A percentile compares a stretch with the other conserved stretches of the same genome.
These are phyloP conservation scores for Sugiyamaella novakii DNA, from an alignment of 1,139 yeast species.

Conservation along the genomic window DNA sequence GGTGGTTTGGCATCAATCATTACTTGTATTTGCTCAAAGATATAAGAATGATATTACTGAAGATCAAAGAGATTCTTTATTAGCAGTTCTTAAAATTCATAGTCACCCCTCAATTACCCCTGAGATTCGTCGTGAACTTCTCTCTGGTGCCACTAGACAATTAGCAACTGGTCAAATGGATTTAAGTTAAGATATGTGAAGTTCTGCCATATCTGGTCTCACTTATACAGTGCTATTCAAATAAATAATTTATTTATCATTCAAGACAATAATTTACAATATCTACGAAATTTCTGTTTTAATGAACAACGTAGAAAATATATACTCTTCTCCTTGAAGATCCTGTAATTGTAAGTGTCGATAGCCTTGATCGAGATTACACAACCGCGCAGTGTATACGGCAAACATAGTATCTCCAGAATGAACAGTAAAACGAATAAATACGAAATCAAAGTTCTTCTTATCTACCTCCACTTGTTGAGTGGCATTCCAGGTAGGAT, in stretches of 20 bases:
- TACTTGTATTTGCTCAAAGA: slow-evolving; percentile 90
- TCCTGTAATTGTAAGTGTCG: slow-evolving; percentile 79
- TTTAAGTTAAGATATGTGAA: slow-evolving; percentile 17
- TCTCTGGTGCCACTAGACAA: slow-evolving; percentile 70
- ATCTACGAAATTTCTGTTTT: slow-evolving; percentile 32
- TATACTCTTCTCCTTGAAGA: slow-evolving; percentile 74
- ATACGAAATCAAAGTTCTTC: slow-evolving; percentile 49
- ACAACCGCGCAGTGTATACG: slow-evolving; percentile 52
- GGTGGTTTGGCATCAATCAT: slow-evolving; percentile 96
- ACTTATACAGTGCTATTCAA: too few species aligned
- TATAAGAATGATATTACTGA: slow-evolving; percentile 96
- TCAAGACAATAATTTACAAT: neutral
- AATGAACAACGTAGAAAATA: slow-evolving; percentile 76
- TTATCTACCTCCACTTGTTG: slow-evolving; percentile 51
- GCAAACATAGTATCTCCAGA: slow-evolving; percentile 56
- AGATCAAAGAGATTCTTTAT: slow-evolving; percentile 90
- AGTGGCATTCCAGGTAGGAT: slow-evolving; percentile 74
- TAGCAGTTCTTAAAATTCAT: slow-evolving; percentile 89
- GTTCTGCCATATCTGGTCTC: too few species aligned
- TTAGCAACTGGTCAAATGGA: slow-evolving; percentile 27
- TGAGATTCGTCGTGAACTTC: slow-evolving; percentile 88
- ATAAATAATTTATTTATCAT: slow-evolving; percentile 15
- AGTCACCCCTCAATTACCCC: slow-evolving; percentile 89
- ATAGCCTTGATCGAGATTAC: slow-evolving; percentile 69
- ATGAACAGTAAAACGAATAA: slow-evolving; percentile 54